A percentile compares a stretch with the other conserved stretches of the same genome.
Conservation (phyloP, 192 early-diverging fungal species). For the Physocladia obscura region DNA sequence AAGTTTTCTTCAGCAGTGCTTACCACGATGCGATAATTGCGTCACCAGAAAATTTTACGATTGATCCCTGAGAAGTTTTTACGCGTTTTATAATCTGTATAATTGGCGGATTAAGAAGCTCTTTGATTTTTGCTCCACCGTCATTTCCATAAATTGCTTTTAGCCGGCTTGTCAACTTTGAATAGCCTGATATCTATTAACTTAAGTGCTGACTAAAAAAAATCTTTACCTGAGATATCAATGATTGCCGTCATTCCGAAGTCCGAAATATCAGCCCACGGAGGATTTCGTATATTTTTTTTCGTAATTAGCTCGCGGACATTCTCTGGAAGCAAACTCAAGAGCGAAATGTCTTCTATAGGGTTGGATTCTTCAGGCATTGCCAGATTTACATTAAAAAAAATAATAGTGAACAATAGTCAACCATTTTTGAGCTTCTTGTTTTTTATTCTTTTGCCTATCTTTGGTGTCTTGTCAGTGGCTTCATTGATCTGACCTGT, state of each 20-base stretch:
- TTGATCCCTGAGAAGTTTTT: constrained; percentile 11
- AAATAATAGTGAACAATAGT: too few species aligned
- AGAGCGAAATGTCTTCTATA: too few species aligned
- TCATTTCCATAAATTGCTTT: constrained; percentile 19
- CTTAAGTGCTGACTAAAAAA: not conserved
- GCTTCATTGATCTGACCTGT: too few species aligned
- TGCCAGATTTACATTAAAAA: too few species aligned
- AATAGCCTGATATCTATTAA: constrained; percentile 11
- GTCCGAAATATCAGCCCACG: constrained; percentile 24
- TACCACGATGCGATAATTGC: constrained; percentile 25
- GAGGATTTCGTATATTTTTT: not conserved
- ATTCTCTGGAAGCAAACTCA: constrained; percentile 18
- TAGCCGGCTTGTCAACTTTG: constrained; percentile 18
- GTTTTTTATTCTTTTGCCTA: too few species aligned
- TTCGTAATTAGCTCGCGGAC: not conserved
- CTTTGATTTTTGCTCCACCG: constrained; percentile 24
- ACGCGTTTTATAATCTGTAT: constrained; percentile 25
- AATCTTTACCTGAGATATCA: constrained; percentile 20
- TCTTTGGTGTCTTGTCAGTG: too few species aligned
- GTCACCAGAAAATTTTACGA: constrained; percentile 32
- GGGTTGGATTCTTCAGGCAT: too few species aligned
- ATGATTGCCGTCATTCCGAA: constrained; percentile 26
- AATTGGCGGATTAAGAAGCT: constrained; percentile 31
- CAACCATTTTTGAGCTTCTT: too few species aligned
- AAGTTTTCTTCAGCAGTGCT: not conserved